Evolutionary conservation across 306 rosid species (phyloP).

Genomic region (Corylus americana): DNA sequence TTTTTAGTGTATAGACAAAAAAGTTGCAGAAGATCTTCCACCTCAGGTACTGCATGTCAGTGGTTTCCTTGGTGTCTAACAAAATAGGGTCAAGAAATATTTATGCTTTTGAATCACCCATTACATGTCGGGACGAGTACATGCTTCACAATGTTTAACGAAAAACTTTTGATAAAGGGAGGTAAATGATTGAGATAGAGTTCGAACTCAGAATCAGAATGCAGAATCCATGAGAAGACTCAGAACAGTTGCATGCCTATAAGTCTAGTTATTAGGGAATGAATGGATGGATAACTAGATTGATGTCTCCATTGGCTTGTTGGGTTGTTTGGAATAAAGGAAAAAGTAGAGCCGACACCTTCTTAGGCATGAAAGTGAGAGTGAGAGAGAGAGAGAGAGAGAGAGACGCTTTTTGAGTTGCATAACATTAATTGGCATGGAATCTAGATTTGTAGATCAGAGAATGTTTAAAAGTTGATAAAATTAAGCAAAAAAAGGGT

Average conservation of each 20-base stretch:
- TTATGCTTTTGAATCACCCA: too few species aligned
- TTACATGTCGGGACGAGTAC: too few species aligned
- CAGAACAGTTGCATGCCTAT: neutral
- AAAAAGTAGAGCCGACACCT: constrained; percentile 67
- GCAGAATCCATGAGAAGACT: too few species aligned
- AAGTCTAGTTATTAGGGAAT: constrained; percentile 11
- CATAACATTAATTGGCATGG: constrained; percentile 32
- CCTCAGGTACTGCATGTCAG: too few species aligned
- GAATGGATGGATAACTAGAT: constrained; percentile 16
- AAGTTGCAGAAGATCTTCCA: neutral
- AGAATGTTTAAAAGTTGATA: constrained; percentile 24
- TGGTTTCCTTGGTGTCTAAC: too few species aligned
- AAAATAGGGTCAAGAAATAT: too few species aligned
- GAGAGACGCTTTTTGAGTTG: constrained; percentile 31
- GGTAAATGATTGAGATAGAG: too few species aligned
- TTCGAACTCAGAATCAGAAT: too few species aligned
- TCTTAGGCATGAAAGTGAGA: constrained; percentile 57
- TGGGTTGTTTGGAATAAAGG: constrained; percentile 67
- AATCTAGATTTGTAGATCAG: constrained; percentile 43
- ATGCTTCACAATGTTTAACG: too few species aligned
- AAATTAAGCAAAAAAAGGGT: constrained; percentile 7
- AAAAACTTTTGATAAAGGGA: too few species aligned
- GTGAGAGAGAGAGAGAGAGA: constrained; percentile 46
- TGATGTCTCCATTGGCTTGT: constrained; percentile 29
- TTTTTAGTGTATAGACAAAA: neutral